Percentiles rank a stretch among this genome's conserved stretches.
These are phyloP conservation scores for Colletotrichum liaoningense DNA, from an alignment of 2,329 filamentous ascomycete genomes.

Conservation along the genomic window DNA sequence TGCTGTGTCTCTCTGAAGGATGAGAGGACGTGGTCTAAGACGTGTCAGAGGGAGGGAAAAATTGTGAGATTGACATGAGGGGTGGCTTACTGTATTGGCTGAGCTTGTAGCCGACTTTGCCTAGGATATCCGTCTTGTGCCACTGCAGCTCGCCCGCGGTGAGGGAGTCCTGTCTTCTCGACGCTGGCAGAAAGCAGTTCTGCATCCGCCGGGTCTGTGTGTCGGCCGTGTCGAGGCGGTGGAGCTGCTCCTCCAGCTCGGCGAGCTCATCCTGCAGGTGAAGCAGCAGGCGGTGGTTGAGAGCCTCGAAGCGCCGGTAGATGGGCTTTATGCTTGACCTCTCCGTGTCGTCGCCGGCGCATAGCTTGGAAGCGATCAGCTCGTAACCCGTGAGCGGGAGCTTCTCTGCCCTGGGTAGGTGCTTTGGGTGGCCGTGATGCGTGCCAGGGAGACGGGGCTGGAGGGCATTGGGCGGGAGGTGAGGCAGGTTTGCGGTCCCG, in stretches of 20 bases:
- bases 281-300: constrained; percentile 85
- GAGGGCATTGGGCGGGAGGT: constrained; percentile 49
- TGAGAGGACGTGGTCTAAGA: constrained; percentile 66
- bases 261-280: constrained; percentile 87
- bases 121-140: constrained; percentile 70
- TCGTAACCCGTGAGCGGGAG: constrained; percentile 70
- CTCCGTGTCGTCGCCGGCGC: constrained; percentile 16
- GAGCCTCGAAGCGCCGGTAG: constrained; percentile 83
- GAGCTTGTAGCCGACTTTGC: constrained; percentile 73
- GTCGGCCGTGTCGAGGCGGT: constrained; percentile 71
- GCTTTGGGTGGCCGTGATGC: constrained; percentile 45
- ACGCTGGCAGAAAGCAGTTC: constrained; percentile 65
- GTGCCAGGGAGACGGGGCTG: constrained; percentile 47
- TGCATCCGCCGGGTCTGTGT: constrained; percentile 58
- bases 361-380: constrained; percentile 67
- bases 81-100: constrained; percentile 72
- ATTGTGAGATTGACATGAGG: neutral
- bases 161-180: constrained; percentile 66
- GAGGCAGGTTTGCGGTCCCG: constrained; percentile 49
- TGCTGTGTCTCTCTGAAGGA: constrained; percentile 66
- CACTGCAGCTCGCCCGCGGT: constrained; percentile 66
- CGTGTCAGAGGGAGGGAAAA: constrained; percentile 19
- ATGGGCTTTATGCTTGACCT: constrained; percentile 64
- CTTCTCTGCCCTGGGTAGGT: constrained; percentile 53
- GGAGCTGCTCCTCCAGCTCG: constrained; percentile 83